Percentiles rank a stretch among this genome's conserved stretches.
Evolutionary conservation across 139 green algal species (phyloP).

Genomic region (Coccomyxa sp.): DNA sequence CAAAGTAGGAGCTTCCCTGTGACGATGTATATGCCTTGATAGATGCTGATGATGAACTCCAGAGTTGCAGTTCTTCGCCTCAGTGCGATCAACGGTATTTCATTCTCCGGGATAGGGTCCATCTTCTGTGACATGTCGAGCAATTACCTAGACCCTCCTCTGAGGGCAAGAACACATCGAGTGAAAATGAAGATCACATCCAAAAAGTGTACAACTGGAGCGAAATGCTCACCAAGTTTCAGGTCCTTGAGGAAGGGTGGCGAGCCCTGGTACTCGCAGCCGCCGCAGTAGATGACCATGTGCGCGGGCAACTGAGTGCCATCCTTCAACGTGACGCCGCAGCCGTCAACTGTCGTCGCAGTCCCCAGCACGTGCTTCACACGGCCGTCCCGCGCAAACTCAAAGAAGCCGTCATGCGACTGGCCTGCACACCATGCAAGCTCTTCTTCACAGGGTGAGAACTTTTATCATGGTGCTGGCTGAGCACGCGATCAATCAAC

Average conservation of each 20-base stretch:
- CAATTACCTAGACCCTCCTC: no score
- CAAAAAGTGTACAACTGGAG: not conserved
- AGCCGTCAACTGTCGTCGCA: not conserved
- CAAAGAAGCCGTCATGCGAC: slow-evolving; percentile 26
- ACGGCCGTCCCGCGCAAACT: slow-evolving; percentile 1
- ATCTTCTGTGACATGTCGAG: no score
- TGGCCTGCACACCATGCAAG: slow-evolving; percentile 10
- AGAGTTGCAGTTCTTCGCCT: not conserved
- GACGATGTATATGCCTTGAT: not conserved
- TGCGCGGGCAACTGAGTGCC: slow-evolving; percentile 1
- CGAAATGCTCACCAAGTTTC: not conserved
- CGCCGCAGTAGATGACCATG: slow-evolving; percentile 10
- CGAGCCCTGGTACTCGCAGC: slow-evolving; percentile 18
- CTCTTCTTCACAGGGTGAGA: not conserved
- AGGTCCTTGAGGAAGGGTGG: slow-evolving; percentile 19
- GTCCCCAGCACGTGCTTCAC: not conserved
- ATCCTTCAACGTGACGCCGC: not conserved
- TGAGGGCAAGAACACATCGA: no score
- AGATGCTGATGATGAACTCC: not conserved
- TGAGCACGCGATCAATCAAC: no score
- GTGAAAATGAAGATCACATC: not conserved
- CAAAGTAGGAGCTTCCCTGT: not conserved
- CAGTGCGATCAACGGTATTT: not conserved
- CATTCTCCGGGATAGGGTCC: no score
- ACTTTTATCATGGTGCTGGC: no score